Base-by-base conservation (phyloP, 2,329 filamentous ascomycete species). In the Lithohypha guttulata region DNA sequence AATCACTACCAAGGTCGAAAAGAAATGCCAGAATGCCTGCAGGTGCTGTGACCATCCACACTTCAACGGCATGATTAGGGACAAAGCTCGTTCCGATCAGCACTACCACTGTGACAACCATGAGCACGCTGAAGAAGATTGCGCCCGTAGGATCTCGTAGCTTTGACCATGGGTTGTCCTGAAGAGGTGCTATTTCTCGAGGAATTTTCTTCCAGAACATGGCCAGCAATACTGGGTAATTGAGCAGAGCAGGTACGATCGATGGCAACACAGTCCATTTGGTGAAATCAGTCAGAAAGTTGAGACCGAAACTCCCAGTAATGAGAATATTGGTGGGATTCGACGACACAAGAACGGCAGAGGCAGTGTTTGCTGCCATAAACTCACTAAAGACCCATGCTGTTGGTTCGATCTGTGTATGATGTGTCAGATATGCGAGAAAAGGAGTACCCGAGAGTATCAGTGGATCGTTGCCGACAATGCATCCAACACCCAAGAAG, bases 311-410 rank as follows among this genome's bases (percentile, higher is more conserved):
- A 25, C 48, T 50, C 4, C 49, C 46, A 2, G 49, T 41, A 29
- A 52, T 52, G 25, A 52, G 43, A 23, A 52, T 46, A 18, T 52
- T 52, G 2, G 81, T 84, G 0, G 81, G 81, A 43, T 85, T 85
- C 0, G 80, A 84, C 0, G 81, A 84, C 7, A 86, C 81, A 9
- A 86, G 64, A 17, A 84, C 81, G 0, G 81, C 79, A 0, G 81
- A 84, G 2, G 75, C 76, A 33, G 84, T 80, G 79, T 52, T 52
- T 4, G 49, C 49, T 7, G 49, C 49, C 49, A 52, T 52, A 37
- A 52, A 52, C 32, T 52, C 49, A 28, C 43, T 46, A 34, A 52
- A 52, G 11, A 50, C 40, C 49, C 49, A 52, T 22, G 49, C 44
- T 11, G 42, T 43, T 9, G 49, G 49, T 19, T 47, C 45, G 10